phyloP scores from a whole-genome alignment of 176 grass and related monocot species.

The Eleusine coracana region DNA sequence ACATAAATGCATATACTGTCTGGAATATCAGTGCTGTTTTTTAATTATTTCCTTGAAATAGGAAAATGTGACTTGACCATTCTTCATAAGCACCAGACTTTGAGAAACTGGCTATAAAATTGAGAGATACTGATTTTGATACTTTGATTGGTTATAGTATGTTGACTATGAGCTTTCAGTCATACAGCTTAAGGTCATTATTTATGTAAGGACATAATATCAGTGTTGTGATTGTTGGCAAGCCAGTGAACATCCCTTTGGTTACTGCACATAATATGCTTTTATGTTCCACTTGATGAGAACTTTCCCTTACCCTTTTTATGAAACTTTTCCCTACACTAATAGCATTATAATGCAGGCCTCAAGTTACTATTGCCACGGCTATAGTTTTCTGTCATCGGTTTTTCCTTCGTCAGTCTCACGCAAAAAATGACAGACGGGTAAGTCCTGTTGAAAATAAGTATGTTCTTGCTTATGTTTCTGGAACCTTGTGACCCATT shows the following conservation, averaged over 20 bases:
- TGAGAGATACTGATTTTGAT: background rate
- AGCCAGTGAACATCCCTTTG: background rate
- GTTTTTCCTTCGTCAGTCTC: conserved; percentile 91
- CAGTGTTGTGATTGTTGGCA: conserved; percentile 14
- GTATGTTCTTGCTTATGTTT: conserved; percentile 10
- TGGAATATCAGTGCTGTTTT: background rate
- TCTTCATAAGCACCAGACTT: background rate
- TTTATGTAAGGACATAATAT: conserved; percentile 11
- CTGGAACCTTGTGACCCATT: background rate
- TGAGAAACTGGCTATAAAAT: background rate
- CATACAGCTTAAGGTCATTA: background rate
- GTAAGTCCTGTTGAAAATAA: conserved; percentile 58
- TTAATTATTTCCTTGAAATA: background rate
- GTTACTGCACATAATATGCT: conserved; percentile 21
- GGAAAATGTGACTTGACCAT: background rate
- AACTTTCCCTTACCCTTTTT: background rate
- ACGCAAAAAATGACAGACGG: conserved; percentile 88
- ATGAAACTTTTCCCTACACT: background rate
- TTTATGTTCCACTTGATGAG: background rate
- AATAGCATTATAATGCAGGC: conserved; percentile 56
- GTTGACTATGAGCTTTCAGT: background rate
- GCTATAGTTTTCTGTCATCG: conserved; percentile 91
- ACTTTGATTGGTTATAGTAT: background rate
- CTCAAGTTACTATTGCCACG: conserved; percentile 93
- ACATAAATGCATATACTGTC: background rate